Evolutionary conservation across 331 rosid genomes (phyloP), one percentile per base, ranked within the genome.

Genomic region (Saraca asoca): DNA sequence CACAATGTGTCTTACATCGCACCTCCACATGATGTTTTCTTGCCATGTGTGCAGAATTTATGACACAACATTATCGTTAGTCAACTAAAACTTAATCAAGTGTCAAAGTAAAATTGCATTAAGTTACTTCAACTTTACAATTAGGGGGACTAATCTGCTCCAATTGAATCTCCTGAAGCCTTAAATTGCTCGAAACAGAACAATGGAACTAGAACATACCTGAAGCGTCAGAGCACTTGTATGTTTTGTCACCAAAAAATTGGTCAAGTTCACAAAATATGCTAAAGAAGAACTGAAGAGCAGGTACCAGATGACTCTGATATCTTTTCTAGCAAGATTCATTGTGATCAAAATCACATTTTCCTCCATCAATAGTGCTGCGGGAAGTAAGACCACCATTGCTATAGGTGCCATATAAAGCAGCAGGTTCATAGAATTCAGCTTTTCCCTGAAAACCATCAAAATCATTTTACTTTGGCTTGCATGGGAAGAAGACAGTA

Each of bases 321-420:
- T 35, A 59, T 86, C 89, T 41, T 74, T 74, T 58, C 60, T 66
- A 15, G 89, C 89, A 12, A 86, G 85, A 0, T 72, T 85, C 7
- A 83, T 15, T 12, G 87, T 79, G 63, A 83, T 62, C 58, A 37
- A 9, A 58, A 86, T 33, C 54, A 79, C 92, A n/a, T 86, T 77
- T 51, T 66, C 43, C 65, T 86, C 89, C 87, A 83, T 81, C 43
- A 83, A 61, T 24, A 86, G 60, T 17, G 89, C 75, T 53, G 85
- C 83, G 34, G 89, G 92, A 41, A 86, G 74, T 34, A 83, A 69
- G 64, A 75, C 73, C 41, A 55, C 13, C 45, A 75, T 74, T 15
- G 92, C 83, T 15, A 86, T 74, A 14, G 89, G 92, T n/a, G 92
- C 86, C 91, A 85, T 82, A 39, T 83, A 83, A 51, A 83, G 77